These are phyloP conservation scores for Raddia guianensis DNA, from an alignment of 176 grass and related monocot genomes.

Conservation along the genomic window DNA sequence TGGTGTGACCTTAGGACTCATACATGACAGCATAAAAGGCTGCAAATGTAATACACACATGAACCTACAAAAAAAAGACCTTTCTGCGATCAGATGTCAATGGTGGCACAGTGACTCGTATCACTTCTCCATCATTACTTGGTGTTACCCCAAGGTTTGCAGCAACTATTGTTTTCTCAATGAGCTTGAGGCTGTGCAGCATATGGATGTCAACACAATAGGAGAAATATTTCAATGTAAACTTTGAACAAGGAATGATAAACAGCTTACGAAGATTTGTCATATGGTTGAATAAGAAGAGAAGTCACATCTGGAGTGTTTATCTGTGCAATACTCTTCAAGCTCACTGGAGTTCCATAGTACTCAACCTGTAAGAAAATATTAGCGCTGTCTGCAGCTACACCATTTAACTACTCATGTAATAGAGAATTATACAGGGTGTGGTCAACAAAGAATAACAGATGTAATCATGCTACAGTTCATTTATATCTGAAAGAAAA, in stretches of 20 bases:
- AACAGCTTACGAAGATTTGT: constrained; percentile 79
- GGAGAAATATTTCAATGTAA: constrained; percentile 7
- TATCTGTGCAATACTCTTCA: constrained; percentile 96
- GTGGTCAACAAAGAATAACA: background rate
- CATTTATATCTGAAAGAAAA: constrained; percentile 10
- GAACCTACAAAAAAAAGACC: constrained; percentile 48
- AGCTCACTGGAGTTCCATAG: constrained; percentile 84
- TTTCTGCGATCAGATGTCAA: constrained; percentile 97
- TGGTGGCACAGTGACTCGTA: constrained; percentile 76
- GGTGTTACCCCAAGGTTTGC: constrained; percentile 89
- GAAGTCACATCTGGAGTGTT: constrained; percentile 90
- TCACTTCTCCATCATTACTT: constrained; percentile 92
- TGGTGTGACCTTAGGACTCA: background rate
- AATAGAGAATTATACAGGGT: background rate
- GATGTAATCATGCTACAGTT: constrained; percentile 23
- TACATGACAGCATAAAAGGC: background rate
- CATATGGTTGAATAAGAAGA: constrained; percentile 94
- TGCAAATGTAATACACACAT: constrained; percentile 1
- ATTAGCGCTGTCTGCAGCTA: background rate
- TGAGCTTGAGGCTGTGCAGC: constrained; percentile 73
- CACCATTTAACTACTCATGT: background rate
- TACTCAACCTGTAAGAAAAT: constrained; percentile 81
- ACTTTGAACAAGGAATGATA: constrained; percentile 24
- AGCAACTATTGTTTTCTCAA: constrained; percentile 95
- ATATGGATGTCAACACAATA: constrained; percentile 23